These are phyloP conservation scores for Amorphotheca resinae DNA, from an alignment of 495 filamentous ascomycete species.

Conservation along the genomic window DNA sequence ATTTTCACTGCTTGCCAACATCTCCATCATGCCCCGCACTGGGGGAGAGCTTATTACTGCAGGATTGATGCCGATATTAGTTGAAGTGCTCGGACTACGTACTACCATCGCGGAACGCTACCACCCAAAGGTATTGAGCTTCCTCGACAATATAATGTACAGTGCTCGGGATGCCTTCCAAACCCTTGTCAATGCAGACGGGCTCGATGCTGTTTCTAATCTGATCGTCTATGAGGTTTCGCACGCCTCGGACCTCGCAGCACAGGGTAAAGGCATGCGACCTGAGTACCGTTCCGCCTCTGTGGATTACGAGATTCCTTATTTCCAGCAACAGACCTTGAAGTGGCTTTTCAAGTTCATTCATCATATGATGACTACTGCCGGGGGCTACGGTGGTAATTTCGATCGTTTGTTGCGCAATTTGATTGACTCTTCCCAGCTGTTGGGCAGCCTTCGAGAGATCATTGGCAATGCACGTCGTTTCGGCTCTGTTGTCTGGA, in stretches of 20 bases:
- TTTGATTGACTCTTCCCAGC: constrained; percentile 79
- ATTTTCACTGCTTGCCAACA: constrained; percentile 65
- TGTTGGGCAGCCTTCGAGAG: constrained; percentile 62
- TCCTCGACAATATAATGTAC: constrained; percentile 79
- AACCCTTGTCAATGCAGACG: constrained; percentile 62
- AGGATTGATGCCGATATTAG: constrained; percentile 75
- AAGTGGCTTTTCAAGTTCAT: constrained; percentile 94
- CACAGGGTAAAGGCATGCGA: constrained; percentile 59
- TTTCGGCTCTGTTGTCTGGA: constrained; percentile 91
- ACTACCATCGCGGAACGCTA: constrained; percentile 72
- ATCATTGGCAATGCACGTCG: constrained; percentile 68
- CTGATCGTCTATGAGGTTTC: constrained; percentile 72
- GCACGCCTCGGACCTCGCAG: constrained; percentile 49
- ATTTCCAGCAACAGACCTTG: constrained; percentile 79
- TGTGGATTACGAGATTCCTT: constrained; percentile 87
- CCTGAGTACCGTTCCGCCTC: constrained; percentile 63
- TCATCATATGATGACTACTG: constrained; percentile 84
- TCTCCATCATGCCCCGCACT: constrained; percentile 58
- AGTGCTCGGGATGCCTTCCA: constrained; percentile 68
- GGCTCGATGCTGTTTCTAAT: constrained; percentile 76
- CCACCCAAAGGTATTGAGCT: constrained; percentile 66
- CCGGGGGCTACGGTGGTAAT: constrained; percentile 50
- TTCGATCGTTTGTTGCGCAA: constrained; percentile 85
- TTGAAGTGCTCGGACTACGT: constrained; percentile 78
- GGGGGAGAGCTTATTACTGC: constrained; percentile 69